Evolutionary conservation across 2,329 filamentous ascomycete genomes (phyloP).

Genomic region (Alternaria atra): DNA sequence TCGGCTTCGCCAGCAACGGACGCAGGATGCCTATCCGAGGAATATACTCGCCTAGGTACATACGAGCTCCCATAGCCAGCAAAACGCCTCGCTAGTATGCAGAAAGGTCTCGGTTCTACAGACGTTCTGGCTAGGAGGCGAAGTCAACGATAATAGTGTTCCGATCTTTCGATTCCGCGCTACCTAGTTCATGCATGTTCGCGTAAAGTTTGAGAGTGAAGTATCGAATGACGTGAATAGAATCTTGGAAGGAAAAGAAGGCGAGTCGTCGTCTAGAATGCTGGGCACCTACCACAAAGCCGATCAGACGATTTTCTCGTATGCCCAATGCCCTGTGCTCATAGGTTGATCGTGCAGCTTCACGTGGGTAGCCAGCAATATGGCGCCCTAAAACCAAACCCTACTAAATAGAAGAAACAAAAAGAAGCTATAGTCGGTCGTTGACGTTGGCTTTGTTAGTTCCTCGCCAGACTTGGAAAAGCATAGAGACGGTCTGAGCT

Average conservation of each 20-base stretch:
- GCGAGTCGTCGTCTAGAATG: conserved; percentile 4
- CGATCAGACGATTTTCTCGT: conserved; percentile 1
- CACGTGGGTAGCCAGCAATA: conserved; percentile 5
- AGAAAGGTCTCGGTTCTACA: not conserved
- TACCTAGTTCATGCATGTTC: conserved; percentile 4
- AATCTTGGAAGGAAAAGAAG: conserved; percentile 4
- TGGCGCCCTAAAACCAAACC: not conserved
- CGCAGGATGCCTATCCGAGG: not conserved
- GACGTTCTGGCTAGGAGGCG: not conserved
- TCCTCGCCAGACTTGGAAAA: not conserved
- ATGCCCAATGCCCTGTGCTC: conserved; percentile 16
- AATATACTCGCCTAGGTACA: not conserved
- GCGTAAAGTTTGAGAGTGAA: not conserved
- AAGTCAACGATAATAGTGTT: conserved; percentile 4
- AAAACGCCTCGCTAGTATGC: not conserved
- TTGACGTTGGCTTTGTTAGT: not conserved
- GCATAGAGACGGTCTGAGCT: conserved; percentile 7
- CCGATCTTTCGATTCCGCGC: conserved; percentile 1
- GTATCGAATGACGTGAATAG: not conserved
- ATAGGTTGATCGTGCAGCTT: conserved; percentile 11
- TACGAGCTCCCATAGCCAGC: not conserved
- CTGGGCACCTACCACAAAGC: not conserved
- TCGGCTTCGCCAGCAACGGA: not conserved
- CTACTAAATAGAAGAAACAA: conserved; percentile 1
- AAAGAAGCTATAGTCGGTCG: not conserved